phyloP scores from a whole-genome alignment of 768 basidiomycete genomes.

The Rossbeevera mucosa region DNA sequence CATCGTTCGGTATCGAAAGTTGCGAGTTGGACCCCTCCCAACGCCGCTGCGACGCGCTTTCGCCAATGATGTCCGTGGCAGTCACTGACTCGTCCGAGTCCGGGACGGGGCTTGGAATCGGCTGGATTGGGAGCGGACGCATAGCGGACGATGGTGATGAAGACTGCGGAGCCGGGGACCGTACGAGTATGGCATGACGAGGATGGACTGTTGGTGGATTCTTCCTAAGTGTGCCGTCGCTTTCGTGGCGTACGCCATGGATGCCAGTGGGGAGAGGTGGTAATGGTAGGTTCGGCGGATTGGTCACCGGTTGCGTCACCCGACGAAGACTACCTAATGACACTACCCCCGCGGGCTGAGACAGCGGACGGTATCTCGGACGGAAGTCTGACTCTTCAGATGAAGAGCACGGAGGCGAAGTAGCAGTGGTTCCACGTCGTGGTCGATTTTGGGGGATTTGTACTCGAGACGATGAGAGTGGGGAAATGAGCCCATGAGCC shows the following conservation, averaged over 20 bases:
- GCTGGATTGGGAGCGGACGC: slow-evolving; percentile 18
- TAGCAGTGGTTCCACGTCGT: not conserved
- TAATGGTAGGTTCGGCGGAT: slow-evolving; percentile 18
- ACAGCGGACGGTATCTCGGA: not conserved
- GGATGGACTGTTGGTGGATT: not conserved
- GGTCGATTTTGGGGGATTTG: not conserved
- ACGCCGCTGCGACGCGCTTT: slow-evolving; percentile 3
- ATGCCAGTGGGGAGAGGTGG: slow-evolving; percentile 20
- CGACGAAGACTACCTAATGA: slow-evolving; percentile 5
- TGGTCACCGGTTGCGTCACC: slow-evolving; percentile 7
- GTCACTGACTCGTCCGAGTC: slow-evolving; percentile 6
- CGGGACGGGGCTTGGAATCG: slow-evolving; percentile 15
- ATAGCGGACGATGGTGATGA: not conserved
- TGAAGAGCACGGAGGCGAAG: slow-evolving; percentile 2
- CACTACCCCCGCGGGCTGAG: not conserved
- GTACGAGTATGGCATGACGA: slow-evolving; percentile 5
- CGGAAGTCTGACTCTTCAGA: slow-evolving; percentile 6
- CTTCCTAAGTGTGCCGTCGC: not conserved
- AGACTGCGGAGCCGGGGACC: not conserved
- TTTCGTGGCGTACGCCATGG: not conserved
- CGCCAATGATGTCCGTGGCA: not conserved
- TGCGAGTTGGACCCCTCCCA: slow-evolving; percentile 4
- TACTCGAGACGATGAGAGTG: not conserved
- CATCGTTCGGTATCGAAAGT: not conserved
- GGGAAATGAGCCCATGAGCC: not conserved